Evolutionary conservation across 768 basidiomycete genomes (phyloP).

Genomic region (Calocybe indica): DNA sequence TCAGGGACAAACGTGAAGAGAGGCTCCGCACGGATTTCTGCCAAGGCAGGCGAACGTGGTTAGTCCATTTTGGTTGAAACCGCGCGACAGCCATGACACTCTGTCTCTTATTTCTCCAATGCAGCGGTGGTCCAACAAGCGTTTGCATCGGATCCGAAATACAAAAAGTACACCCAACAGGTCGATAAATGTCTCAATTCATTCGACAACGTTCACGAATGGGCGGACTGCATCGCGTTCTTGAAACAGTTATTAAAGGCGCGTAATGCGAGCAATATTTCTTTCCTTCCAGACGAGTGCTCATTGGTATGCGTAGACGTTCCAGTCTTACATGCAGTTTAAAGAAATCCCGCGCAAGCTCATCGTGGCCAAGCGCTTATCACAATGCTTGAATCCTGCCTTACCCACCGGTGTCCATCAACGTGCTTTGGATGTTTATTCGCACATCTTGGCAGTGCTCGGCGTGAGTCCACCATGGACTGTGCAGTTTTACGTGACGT

Average conservation of each 20-base stretch:
- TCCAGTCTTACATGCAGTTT: conserved; percentile 91
- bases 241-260: conserved; percentile 92
- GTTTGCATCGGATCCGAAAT: conserved; percentile 82
- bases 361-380: conserved; percentile 88
- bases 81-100: neutral
- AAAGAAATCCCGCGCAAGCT: conserved; percentile 95
- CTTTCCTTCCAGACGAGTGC: neutral
- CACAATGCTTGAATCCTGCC: conserved; percentile 97
- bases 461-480: conserved; percentile 51
- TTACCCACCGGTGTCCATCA: conserved; percentile 96
- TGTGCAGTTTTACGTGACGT: conserved; percentile 2
- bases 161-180: conserved; percentile 87
- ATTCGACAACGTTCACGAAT: conserved; percentile 96
- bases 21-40: conserved; percentile 33
- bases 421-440: conserved; percentile 91
- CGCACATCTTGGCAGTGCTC: conserved; percentile 84
- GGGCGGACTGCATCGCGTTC: conserved; percentile 99
- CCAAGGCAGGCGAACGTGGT: conserved; percentile 48
- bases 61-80: conserved; percentile 16
- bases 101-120: neutral
- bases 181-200: conserved; percentile 91
- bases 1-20: conserved; percentile 28
- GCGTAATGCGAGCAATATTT: conserved; percentile 6
- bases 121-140: conserved; percentile 45
- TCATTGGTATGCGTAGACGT: conserved; percentile 47